Percentiles rank a stretch among this genome's conserved stretches.
phyloP scores from a whole-genome alignment of 2,329 filamentous ascomycete genomes.

The Botrytis tulipae region DNA sequence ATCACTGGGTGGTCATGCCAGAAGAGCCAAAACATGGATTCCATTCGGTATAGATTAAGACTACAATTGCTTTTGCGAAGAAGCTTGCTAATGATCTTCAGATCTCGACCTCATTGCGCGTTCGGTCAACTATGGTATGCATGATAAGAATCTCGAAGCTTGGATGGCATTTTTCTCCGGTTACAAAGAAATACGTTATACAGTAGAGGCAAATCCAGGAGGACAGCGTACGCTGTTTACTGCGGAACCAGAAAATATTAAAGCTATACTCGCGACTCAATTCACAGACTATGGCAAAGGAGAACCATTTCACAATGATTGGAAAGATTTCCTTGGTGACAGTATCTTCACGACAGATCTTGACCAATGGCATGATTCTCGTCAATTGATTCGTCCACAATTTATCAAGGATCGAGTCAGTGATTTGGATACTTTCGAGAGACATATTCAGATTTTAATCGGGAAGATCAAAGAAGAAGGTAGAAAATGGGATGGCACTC shows the following conservation, averaged over 20 bases:
- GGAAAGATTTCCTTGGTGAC: conserved; percentile 72
- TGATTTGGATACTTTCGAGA: conserved; percentile 78
- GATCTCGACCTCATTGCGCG: conserved; percentile 61
- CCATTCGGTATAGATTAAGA: conserved; percentile 46
- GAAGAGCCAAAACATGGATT: conserved; percentile 40
- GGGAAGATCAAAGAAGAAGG: conserved; percentile 60
- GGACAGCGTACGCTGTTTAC: conserved; percentile 58
- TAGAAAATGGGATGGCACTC: conserved; percentile 46
- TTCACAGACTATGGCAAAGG: conserved; percentile 86
- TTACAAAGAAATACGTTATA: conserved; percentile 46
- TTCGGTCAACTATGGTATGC: background rate
- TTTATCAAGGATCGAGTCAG: conserved; percentile 83
- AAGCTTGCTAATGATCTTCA: conserved; percentile 35
- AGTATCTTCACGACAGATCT: conserved; percentile 81
- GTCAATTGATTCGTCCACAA: conserved; percentile 81
- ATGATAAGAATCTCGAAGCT: conserved; percentile 57
- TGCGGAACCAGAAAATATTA: conserved; percentile 83
- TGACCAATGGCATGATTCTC: conserved; percentile 71
- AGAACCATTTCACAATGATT: conserved; percentile 68
- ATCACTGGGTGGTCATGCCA: conserved; percentile 47
- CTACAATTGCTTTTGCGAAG: background rate
- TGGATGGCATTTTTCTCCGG: conserved; percentile 53
- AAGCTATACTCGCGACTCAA: conserved; percentile 83
- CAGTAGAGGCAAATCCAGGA: conserved; percentile 51
- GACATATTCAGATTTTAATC: conserved; percentile 73